Percentiles rank a stretch among this genome's conserved stretches.
phyloP scores from a whole-genome alignment of 345 rosid genomes.

The Turnera subulata region DNA sequence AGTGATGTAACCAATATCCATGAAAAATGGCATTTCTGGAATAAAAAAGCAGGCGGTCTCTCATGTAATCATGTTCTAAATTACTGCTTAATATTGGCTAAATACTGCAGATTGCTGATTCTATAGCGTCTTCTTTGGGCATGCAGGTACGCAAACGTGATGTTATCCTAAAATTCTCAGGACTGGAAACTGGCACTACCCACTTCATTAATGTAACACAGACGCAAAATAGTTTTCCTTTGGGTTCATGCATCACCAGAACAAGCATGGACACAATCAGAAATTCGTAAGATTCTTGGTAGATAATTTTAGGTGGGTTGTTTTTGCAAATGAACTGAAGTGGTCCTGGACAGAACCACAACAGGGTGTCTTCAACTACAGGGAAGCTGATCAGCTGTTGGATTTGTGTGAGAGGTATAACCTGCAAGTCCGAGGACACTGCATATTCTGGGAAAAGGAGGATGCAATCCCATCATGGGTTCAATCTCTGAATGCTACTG shows the following conservation, averaged over 20 bases:
- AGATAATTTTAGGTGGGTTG: conserved; percentile 78
- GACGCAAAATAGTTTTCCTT: conserved; percentile 63
- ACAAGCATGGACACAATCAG: conserved; percentile 81
- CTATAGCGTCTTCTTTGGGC: not conserved
- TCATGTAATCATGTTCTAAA: too few species aligned
- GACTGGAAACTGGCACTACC: conserved; percentile 29
- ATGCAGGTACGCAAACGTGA: conserved; percentile 77
- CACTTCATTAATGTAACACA: conserved; percentile 52
- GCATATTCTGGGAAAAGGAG: conserved; percentile 54
- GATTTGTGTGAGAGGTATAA: not conserved
- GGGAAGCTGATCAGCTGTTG: conserved; percentile 28
- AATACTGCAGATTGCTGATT: too few species aligned
- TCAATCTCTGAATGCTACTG: conserved; percentile 34
- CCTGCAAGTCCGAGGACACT: conserved; percentile 35
- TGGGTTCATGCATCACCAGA: conserved; percentile 78
- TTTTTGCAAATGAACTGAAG: conserved; percentile 86
- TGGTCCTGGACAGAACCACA: conserved; percentile 96
- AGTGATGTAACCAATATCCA: too few species aligned
- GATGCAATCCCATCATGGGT: conserved; percentile 45
- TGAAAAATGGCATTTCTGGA: too few species aligned
- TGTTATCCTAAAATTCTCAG: conserved; percentile 57
- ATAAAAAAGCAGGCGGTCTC: too few species aligned
- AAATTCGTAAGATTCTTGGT: conserved; percentile 70
- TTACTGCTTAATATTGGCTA: too few species aligned
- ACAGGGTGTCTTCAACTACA: conserved; percentile 66